Evolutionary conservation across 1,284 basidiomycete species (phyloP).

Genomic region (Cutaneotrichosporon daszewskae): DNA sequence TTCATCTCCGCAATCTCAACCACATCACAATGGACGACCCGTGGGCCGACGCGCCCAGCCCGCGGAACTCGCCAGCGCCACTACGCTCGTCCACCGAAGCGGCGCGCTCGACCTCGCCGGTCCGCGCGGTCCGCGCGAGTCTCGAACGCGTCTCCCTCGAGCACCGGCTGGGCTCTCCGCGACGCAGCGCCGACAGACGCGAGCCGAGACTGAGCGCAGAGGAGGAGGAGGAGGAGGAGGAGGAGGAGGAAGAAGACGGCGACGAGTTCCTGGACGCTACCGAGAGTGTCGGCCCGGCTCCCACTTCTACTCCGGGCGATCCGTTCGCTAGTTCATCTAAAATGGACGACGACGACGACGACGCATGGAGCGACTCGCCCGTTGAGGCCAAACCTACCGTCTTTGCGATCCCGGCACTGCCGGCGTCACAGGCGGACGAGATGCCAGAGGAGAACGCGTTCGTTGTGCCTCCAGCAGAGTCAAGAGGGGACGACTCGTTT

Average conservation of each 20-base stretch:
- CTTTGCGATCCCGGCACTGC: too few relatives aligned
- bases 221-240: not conserved
- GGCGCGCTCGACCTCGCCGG: too few relatives aligned
- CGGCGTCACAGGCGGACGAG: not conserved
- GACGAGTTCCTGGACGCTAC: not conserved
- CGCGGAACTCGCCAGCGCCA: not conserved
- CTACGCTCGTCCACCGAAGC: too few relatives aligned
- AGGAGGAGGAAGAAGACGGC: not conserved
- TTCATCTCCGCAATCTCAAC: constrained; percentile 1
- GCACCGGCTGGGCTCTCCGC: not conserved
- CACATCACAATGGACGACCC: constrained; percentile 8
- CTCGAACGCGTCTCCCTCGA: not conserved
- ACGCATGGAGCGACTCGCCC: too few relatives aligned
- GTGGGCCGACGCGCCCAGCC: constrained; percentile 8
- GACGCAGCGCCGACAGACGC: not conserved
- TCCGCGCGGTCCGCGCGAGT: not conserved
- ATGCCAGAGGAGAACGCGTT: constrained; percentile 9
- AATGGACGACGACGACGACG: too few relatives aligned
- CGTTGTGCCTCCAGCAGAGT: too few relatives aligned
- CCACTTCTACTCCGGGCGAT: too few relatives aligned
- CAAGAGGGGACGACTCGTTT: constrained; percentile 5
- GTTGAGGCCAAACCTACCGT: too few relatives aligned
- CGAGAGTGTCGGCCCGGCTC: too few relatives aligned
- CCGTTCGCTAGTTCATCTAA: too few relatives aligned
- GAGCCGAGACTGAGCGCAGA: not conserved